These are phyloP conservation scores for Zygotorulaspora florentina DNA, from an alignment of 805 yeast genomes.

Conservation along the genomic window DNA sequence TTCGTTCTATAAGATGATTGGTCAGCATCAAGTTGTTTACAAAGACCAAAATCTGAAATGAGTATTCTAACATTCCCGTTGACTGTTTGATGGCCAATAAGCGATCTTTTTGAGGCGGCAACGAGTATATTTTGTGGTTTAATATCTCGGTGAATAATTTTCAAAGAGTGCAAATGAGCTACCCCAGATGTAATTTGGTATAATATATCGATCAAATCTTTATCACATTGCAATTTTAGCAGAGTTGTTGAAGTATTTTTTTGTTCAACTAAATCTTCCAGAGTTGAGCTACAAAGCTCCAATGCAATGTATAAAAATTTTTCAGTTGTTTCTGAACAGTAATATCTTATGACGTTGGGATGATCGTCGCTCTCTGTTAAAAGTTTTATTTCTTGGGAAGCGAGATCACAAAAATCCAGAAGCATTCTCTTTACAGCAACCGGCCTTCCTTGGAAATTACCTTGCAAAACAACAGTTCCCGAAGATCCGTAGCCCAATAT, in stretches of 20 bases:
- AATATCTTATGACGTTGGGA: slow-evolving; percentile 90
- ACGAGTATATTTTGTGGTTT: slow-evolving; percentile 92
- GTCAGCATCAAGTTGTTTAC: slow-evolving; percentile 86
- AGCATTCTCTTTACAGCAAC: slow-evolving; percentile 96
- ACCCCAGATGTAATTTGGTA: slow-evolving; percentile 80
- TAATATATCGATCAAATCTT: slow-evolving; percentile 53
- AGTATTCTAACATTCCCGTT: slow-evolving; percentile 57
- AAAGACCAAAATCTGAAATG: slow-evolving; percentile 93
- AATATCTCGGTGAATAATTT: slow-evolving; percentile 90
- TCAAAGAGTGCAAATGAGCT: slow-evolving; percentile 79
- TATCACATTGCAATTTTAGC: slow-evolving; percentile 37
- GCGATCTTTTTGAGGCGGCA: slow-evolving; percentile 54
- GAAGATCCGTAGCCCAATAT: slow-evolving; percentile 95
- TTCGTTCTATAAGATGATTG: slow-evolving; percentile 93
- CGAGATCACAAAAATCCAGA: slow-evolving; percentile 88
- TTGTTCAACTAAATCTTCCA: slow-evolving; percentile 77
- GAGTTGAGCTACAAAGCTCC: slow-evolving; percentile 83
- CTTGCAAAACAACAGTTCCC: slow-evolving; percentile 91
- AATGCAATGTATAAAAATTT: slow-evolving; percentile 87
- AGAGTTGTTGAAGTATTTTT: slow-evolving; percentile 36
- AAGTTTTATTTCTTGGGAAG: slow-evolving; percentile 82
- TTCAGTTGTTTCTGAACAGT: slow-evolving; percentile 87
- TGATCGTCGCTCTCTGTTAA: slow-evolving; percentile 95
- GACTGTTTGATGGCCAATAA: slow-evolving; percentile 21
- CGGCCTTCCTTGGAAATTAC: slow-evolving; percentile 85